These are phyloP conservation scores for Fusarium verrucosum DNA, from an alignment of 2,329 filamentous ascomycete species.

Conservation along the genomic window DNA sequence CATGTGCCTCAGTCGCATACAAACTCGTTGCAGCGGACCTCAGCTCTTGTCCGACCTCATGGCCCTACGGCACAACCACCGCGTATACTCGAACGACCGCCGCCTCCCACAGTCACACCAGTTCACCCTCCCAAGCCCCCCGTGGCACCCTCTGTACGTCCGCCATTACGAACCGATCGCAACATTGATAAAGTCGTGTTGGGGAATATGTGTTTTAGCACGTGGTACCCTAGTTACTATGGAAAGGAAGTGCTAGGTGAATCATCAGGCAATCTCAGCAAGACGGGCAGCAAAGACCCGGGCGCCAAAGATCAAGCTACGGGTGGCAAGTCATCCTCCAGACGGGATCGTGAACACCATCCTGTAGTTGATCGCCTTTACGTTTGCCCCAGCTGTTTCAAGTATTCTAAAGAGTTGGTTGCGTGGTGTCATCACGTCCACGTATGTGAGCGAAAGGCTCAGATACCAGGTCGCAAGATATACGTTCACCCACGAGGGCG, in stretches of 20 bases:
- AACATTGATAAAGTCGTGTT: slow-evolving; percentile 90
- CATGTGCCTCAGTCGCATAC: slow-evolving; percentile 50
- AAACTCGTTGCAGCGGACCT: slow-evolving; percentile 38
- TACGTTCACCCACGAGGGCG: slow-evolving; percentile 69
- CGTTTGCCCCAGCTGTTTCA: slow-evolving; percentile 93
- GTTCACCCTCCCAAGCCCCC: slow-evolving; percentile 50
- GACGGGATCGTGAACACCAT: slow-evolving; percentile 49
- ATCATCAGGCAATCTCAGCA: slow-evolving; percentile 46
- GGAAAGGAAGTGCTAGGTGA: slow-evolving; percentile 73
- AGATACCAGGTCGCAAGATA: slow-evolving; percentile 74
- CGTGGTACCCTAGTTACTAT: slow-evolving; percentile 95
- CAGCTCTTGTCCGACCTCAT: slow-evolving; percentile 49
- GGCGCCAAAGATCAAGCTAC: slow-evolving; percentile 42
- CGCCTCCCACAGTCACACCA: slow-evolving; percentile 46
- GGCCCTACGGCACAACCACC: slow-evolving; percentile 48
- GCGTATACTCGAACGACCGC: slow-evolving; percentile 44
- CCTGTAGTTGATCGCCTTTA: slow-evolving; percentile 75
- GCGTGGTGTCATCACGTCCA: slow-evolving; percentile 67
- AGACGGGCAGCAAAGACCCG: slow-evolving; percentile 44
- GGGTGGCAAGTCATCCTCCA: slow-evolving; percentile 44
- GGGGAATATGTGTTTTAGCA: slow-evolving; percentile 82
- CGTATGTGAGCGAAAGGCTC: slow-evolving; percentile 61
- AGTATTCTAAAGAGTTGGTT: slow-evolving; percentile 76
- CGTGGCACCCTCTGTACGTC: slow-evolving; percentile 43
- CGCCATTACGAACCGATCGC: slow-evolving; percentile 64